Evolutionary conservation across 257 asterid genomes (phyloP), one percentile per base, ranked within the genome.

Genomic region (Penstemon barbatus): DNA sequence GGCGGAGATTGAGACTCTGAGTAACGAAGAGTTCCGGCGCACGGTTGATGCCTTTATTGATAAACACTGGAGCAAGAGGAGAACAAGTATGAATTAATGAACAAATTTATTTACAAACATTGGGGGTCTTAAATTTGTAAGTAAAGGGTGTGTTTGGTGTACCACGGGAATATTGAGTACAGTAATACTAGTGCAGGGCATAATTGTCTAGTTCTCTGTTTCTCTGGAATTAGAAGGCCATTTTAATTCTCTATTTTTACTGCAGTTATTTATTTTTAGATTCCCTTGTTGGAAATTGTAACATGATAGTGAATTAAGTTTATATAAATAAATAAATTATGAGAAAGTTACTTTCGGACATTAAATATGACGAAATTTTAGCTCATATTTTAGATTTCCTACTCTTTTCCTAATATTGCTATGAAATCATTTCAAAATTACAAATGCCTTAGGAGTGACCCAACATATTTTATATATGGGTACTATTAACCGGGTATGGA

Each of bases 21-120:
- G 92, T 71, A 79, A 72, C 69, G 97, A 90, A 41, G 97, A 92
- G 19, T 92, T 92, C 52, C 87, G 79, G 75, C 86, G 69, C n/a
- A 82, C 83, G 3, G 80, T 92, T 4, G 98, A 90, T 3, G 92
- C 79, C 0, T 86, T 86, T 80, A 90, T 92, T 43, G 71, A 77
- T 53, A 74, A 71, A 49, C 83, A 83, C 66, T 87, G 90, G 78
- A 58, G 37, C 65, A 83, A 77, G 56, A 82, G 66, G 70, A 66
- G 66, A 55, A 68, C 60, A 61, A 73, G 48, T 33, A 36, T 61
- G 53, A 65, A 41, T 44, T 74, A 44, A 13, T 72, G 11, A 18
- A 72, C 9, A 49, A 69, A 60, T 73, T 6, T 39, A 41, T 53
- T 50, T 50, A 13, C 45, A 39, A 57, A 19, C 19, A 37, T 55